phyloP scores from a whole-genome alignment of 768 basidiomycete species.

The Daedalea quercina region DNA sequence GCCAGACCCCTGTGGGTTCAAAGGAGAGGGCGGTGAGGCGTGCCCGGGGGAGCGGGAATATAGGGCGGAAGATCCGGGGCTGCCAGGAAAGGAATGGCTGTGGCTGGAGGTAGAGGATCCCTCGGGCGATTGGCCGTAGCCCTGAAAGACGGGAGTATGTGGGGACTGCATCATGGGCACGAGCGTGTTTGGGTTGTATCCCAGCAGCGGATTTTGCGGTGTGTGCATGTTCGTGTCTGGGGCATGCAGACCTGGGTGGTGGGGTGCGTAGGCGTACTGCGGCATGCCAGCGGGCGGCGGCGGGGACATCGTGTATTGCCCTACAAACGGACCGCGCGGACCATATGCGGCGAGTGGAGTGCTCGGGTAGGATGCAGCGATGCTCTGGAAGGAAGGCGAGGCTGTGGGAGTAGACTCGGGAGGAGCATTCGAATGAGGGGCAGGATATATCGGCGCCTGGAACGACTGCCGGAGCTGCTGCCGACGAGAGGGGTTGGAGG shows the following conservation, averaged over 20 bases:
- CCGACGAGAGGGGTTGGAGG: constrained; percentile 17
- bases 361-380: constrained; percentile 12
- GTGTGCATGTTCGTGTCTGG: constrained; percentile 32
- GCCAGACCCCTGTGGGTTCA: constrained; percentile 10
- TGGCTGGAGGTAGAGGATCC: constrained; percentile 22
- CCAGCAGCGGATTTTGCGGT: constrained; percentile 26
- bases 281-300: constrained; percentile 20
- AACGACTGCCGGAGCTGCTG: constrained; percentile 14
- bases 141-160: constrained; percentile 30
- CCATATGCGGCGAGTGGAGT: constrained; percentile 6
- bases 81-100: constrained; percentile 13
- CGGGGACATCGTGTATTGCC: constrained; percentile 42
- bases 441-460: constrained; percentile 9
- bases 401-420: constrained; percentile 21
- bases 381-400: constrained; percentile 19
- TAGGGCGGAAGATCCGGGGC: constrained; percentile 8
- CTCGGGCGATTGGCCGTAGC: constrained; percentile 31
- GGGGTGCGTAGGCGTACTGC: constrained; percentile 27
- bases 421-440: constrained; percentile 5
- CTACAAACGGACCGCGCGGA: constrained; percentile 30
- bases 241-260: constrained; percentile 29
- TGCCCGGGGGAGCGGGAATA: constrained; percentile 12
- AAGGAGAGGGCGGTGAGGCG: constrained; percentile 18
- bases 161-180: constrained; percentile 29
- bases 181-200: constrained; percentile 29